Evolutionary conservation across 2,329 filamentous ascomycete genomes (phyloP), one percentile per base, ranked within the genome.

Genomic region (Triangularia setosa): DNA sequence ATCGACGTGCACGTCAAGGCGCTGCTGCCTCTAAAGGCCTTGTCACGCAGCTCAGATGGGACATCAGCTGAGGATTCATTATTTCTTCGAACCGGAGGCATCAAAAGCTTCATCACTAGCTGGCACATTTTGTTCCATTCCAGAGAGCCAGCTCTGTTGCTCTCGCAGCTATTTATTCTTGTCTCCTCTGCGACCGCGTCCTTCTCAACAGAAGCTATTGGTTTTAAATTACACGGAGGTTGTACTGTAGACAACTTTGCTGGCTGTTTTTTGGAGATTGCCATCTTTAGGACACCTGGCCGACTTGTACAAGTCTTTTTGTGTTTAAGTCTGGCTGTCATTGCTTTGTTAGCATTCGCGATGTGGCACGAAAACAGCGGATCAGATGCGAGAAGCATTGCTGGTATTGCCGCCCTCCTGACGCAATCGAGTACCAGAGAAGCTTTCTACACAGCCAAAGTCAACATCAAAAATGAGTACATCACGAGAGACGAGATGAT

Each of bases 161-260:
- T 66, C n/a, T 54, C 30, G 21, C 44, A 64, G 23, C 2, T 61
- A 3, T 24, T 64, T 4, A n/a, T 62, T 18, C 7, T 62, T 8
- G 8, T 64, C 3, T 59, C 58, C 11, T 58, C 64, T 11, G 25
- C 44, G 2, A 25, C 61, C n/a, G 59, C 52, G 14, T 53, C 61
- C 1, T 33, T 66, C 14, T 61, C 64, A 4, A 52, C 52, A 14
- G 64, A 66, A 48, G 58, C 64, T 11, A 44, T 66, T 1, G 53
- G 56, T 2, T 30, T 66, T 21, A 58, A 54, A 14, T 27, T 64
- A 2, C 28, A 59, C 12, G 64, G 64, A 14, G 24, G 58, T 9
- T 66, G 64, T 27, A 24, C 14, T 12, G 18, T 11, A 8, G 53
- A 64, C 28, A 24, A 55, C n/a, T 58, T 33, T 28, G 18, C 48